phyloP scores from a whole-genome alignment of 1,139 yeast species.

The Diutina mesorugosa region DNA sequence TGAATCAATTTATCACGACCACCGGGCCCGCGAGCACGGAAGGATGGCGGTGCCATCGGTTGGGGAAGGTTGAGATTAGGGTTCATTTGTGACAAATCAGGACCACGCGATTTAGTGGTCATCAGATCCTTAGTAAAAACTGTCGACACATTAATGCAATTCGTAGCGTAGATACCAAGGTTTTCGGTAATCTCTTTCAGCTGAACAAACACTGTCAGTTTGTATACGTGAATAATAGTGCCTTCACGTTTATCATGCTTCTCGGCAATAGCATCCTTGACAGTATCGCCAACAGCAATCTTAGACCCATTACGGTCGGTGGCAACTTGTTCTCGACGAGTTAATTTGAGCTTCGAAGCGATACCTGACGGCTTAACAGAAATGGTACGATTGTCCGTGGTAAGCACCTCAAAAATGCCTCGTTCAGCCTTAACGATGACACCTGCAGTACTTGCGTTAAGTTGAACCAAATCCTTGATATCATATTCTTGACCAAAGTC shows the following conservation, averaged over 20 bases:
- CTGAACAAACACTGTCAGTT: conserved; percentile 65
- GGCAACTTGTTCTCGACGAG: conserved; percentile 65
- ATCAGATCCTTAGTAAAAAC: conserved; percentile 73
- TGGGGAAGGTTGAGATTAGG: conserved; percentile 45
- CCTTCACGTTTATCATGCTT: conserved; percentile 57
- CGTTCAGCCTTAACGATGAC: conserved; percentile 85
- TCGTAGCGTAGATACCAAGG: conserved; percentile 81
- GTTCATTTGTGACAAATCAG: conserved; percentile 74
- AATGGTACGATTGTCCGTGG: conserved; percentile 69
- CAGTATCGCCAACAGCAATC: conserved; percentile 82
- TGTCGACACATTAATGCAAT: conserved; percentile 66
- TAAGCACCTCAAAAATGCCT: conserved; percentile 68
- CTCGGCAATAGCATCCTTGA: conserved; percentile 61
- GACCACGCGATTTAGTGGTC: conserved; percentile 39
- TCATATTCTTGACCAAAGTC: conserved; percentile 56
- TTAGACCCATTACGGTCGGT: conserved; percentile 82
- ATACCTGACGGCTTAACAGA: conserved; percentile 70
- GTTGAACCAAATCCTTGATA: conserved; percentile 79
- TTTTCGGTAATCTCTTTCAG: conserved; percentile 73
- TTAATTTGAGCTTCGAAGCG: conserved; percentile 53
- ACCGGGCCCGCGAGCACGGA: conserved; percentile 12
- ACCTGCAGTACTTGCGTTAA: conserved; percentile 80
- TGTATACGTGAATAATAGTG: conserved; percentile 72
- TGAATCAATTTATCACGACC: conserved; percentile 77
- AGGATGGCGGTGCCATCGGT: conserved; percentile 26